Evolutionary conservation across 108 stramenopile species (phyloP).

Genomic region (Discostella stelligeroides): DNA sequence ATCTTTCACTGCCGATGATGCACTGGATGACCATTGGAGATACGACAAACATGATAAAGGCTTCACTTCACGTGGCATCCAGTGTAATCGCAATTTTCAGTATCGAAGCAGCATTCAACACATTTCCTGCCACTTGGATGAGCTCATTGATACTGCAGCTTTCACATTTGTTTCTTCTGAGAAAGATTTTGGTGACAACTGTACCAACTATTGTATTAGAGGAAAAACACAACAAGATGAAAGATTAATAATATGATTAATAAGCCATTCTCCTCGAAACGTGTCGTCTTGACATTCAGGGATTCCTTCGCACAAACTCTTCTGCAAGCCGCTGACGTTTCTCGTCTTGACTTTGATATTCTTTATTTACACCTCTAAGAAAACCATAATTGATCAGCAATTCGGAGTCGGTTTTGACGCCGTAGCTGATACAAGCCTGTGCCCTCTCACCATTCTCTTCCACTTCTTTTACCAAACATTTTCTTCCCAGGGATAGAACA

Average conservation of each 20-base stretch:
- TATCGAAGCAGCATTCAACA: conserved; percentile 90
- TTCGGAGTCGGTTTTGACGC: conserved; percentile 63
- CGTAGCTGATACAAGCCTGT: conserved; percentile 79
- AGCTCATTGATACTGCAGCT: conserved; percentile 85
- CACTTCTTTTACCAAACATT: conserved; percentile 60
- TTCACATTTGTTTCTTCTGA: conserved; percentile 59
- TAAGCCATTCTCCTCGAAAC: not conserved
- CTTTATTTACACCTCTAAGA: conserved; percentile 44
- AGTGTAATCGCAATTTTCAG: conserved; percentile 30
- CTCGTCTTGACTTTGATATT: conserved; percentile 20
- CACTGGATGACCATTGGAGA: conserved; percentile 54
- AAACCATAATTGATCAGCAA: conserved; percentile 81
- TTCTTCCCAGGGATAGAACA: conserved; percentile 54
- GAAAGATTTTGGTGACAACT: conserved; percentile 18
- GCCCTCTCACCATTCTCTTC: conserved; percentile 43
- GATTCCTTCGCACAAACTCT: conserved; percentile 27
- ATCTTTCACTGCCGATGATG: conserved; percentile 80
- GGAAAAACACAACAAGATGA: not conserved
- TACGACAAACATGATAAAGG: not conserved
- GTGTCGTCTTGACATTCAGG: not conserved
- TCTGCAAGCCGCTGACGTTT: conserved; percentile 37
- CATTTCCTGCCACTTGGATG: conserved; percentile 88
- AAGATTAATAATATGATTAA: conserved; percentile 13
- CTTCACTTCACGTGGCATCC: conserved; percentile 42
- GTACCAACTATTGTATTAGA: conserved; percentile 21